Percentiles rank a stretch among this genome's conserved stretches.
Evolutionary conservation across 2,329 filamentous ascomycete species (phyloP).

Genomic region (Neoscytalidium dimidiatum): DNA sequence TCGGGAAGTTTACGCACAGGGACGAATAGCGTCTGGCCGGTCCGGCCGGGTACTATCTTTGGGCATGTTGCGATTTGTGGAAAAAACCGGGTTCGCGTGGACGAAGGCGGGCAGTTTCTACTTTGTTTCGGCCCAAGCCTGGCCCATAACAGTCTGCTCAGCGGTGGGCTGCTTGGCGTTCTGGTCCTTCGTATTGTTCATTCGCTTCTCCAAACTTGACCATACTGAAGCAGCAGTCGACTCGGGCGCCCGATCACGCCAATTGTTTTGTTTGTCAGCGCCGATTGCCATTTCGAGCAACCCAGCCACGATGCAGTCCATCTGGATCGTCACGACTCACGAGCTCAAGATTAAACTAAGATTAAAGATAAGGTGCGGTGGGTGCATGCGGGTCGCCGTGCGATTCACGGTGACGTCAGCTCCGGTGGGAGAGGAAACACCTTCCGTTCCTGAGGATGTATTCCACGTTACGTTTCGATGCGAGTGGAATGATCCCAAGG

Average conservation of each 20-base stretch:
- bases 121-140: background rate
- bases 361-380: background rate
- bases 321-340: background rate
- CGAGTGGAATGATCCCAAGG: background rate
- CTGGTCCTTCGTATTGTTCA: background rate
- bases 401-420: background rate
- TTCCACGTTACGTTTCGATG: background rate
- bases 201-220: background rate
- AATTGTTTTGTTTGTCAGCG: background rate
- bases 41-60: background rate
- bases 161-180: slow-evolving; percentile 1
- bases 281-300: background rate
- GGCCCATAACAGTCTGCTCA: background rate
- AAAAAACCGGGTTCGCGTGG: background rate
- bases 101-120: background rate
- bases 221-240: background rate
- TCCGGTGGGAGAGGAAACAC: slow-evolving; percentile 4
- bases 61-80: background rate
- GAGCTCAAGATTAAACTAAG: background rate
- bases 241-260: background rate
- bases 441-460: background rate
- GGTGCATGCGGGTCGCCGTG: background rate
- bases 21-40: too few species aligned
- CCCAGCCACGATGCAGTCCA: background rate
- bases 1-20: background rate